Percentiles rank a stretch among this genome's conserved stretches.
phyloP scores from a whole-genome alignment of 31 red algal genomes.

The Bonnemaisonia californica region DNA sequence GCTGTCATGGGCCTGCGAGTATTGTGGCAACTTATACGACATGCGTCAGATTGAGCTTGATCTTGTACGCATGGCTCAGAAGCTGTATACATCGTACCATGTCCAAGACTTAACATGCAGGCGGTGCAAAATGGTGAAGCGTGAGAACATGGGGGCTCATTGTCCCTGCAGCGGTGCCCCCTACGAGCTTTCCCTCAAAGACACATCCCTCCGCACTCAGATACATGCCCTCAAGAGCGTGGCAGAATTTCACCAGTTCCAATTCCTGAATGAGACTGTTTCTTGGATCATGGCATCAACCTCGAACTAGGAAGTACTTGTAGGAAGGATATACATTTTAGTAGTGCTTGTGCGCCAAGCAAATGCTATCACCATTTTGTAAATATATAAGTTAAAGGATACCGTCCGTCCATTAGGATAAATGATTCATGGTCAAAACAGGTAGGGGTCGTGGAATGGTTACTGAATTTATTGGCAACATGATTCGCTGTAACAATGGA shows the following conservation, averaged over 20 bases:
- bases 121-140: constrained; percentile 78
- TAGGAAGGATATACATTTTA: too few relatives aligned
- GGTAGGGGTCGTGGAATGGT: too few relatives aligned
- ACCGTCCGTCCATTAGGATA: too few relatives aligned
- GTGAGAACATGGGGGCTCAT: constrained; percentile 78
- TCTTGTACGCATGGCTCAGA: constrained; percentile 64
- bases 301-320: background rate
- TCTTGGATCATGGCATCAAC: constrained; percentile 63
- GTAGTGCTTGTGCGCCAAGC: too few relatives aligned
- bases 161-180: constrained; percentile 73
- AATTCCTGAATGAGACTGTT: constrained; percentile 67
- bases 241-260: constrained; percentile 69
- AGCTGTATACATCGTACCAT: constrained; percentile 71
- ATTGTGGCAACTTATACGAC: constrained; percentile 75
- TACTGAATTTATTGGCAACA: too few relatives aligned
- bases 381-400: too few relatives aligned
- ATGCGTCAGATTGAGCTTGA: constrained; percentile 74
- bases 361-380: too few relatives aligned
- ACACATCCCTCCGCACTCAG: constrained; percentile 26
- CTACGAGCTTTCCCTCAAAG: constrained; percentile 51
- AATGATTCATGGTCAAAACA: too few relatives aligned
- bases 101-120: constrained; percentile 74
- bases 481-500: too few relatives aligned
- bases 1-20: constrained; percentile 75
- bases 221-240: constrained; percentile 64